These are phyloP conservation scores for Chytriomyces confervae DNA, from an alignment of 192 early-diverging fungal species.

Conservation along the genomic window DNA sequence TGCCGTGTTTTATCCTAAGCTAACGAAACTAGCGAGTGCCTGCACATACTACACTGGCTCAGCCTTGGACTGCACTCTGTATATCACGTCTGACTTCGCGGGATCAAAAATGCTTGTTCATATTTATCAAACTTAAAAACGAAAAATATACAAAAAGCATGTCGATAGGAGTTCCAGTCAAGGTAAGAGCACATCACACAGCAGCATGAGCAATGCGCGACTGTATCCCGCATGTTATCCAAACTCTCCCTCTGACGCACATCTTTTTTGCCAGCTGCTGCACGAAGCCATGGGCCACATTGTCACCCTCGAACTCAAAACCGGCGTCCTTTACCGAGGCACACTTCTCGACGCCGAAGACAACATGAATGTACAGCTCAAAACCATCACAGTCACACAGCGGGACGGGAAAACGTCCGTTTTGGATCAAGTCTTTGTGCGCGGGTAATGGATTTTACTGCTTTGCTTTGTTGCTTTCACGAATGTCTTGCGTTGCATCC, in stretches of 20 bases:
- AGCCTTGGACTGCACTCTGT: no score
- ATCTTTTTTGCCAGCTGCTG: conserved; percentile 63
- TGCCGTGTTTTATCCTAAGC: no score
- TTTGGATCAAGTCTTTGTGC: conserved; percentile 94
- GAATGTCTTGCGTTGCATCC: no score
- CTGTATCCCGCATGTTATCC: no score
- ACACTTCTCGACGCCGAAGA: conserved; percentile 95
- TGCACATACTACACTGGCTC: no score
- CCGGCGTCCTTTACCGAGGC: conserved; percentile 92
- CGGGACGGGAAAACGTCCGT: conserved; percentile 91
- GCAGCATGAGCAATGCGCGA: no score
- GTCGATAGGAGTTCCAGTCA: conserved; percentile 32
- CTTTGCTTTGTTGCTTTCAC: not conserved
- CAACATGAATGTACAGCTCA: conserved; percentile 99
- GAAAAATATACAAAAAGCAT: not conserved
- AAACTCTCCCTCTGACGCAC: no score
- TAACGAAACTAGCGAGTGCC: no score
- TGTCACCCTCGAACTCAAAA: conserved; percentile 94
- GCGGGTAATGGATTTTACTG: conserved; percentile 69
- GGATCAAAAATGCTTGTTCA: no score
- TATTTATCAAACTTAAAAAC: not conserved
- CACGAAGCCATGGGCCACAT: conserved; percentile 98
- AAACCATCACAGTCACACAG: conserved; percentile 89
- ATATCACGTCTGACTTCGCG: no score
- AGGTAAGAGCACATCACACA: conserved; percentile 4